A percentile compares a stretch with the other conserved stretches of the same genome.
phyloP scores from a whole-genome alignment of 345 rosid genomes.

The Hibiscus trionum region DNA sequence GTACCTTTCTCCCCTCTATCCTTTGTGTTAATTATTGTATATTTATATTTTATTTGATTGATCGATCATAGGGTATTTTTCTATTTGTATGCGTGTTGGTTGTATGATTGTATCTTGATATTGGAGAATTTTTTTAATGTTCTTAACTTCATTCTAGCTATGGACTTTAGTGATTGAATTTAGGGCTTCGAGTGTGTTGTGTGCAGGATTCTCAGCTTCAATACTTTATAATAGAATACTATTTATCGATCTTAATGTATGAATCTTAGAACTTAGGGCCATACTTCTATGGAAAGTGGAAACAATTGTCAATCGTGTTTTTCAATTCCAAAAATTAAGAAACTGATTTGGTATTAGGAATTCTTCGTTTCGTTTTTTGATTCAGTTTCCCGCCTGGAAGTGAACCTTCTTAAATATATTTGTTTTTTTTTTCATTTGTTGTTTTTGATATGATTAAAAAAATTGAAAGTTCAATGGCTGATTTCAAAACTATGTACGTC shows the following conservation, averaged over 20 bases:
- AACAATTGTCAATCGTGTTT: neutral
- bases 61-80: neutral
- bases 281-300: neutral
- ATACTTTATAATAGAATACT: neutral
- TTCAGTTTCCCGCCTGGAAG: no score
- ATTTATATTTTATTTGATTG: neutral
- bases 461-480: no score
- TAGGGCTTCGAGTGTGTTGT: neutral
- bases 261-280: neutral
- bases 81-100: neutral
- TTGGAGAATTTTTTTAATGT: neutral
- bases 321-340: neutral
- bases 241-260: neutral
- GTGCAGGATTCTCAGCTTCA: neutral
- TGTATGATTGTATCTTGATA: constrained; percentile 3
- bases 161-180: neutral
- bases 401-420: no score
- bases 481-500: no score
- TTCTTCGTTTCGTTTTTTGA: no score
- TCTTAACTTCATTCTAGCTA: neutral
- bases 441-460: no score
- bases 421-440: no score
- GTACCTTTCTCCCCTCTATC: neutral
- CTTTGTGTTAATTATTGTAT: neutral
- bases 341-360: no score